These are phyloP conservation scores for Erysimum cheiranthoides DNA, from an alignment of 345 rosid species.

Conservation along the genomic window DNA sequence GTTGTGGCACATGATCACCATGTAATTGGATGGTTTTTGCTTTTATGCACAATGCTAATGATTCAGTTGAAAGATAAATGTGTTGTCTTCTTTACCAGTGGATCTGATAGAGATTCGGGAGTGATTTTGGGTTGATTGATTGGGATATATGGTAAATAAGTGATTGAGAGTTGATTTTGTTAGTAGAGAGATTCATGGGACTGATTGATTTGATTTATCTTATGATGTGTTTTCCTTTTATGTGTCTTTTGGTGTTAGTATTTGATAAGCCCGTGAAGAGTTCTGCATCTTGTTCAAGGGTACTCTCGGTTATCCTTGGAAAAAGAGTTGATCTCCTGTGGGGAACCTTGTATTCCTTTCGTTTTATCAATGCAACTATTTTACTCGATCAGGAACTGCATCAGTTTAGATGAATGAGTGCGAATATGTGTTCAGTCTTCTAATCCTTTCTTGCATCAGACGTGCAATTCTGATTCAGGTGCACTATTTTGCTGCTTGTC, in stretches of 20 bases:
- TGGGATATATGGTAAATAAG: background rate
- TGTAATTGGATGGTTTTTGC: constrained; percentile 1
- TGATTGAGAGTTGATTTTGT: constrained; percentile 5
- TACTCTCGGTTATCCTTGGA: background rate
- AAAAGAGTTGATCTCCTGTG: background rate
- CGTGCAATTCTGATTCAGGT: constrained; percentile 10
- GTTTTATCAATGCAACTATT: background rate
- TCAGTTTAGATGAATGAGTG: background rate
- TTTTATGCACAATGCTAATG: background rate
- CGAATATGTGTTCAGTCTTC: background rate
- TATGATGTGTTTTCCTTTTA: constrained; percentile 15
- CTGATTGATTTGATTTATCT: constrained; percentile 1
- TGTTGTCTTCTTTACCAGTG: constrained; percentile 5
- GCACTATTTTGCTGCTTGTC: background rate
- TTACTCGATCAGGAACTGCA: background rate
- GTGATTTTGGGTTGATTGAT: constrained; percentile 25
- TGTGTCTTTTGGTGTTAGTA: constrained; percentile 9
- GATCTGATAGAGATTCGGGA: background rate
- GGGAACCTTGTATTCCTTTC: constrained; percentile 8
- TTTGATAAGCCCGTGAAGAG: background rate
- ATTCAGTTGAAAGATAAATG: background rate
- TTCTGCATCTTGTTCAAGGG: background rate
- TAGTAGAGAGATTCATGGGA: constrained; percentile 15
- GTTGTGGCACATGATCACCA: background rate
- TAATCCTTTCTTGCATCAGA: constrained; percentile 19